A percentile compares a stretch with the other conserved stretches of the same genome.
These are phyloP conservation scores for Narthecium ossifragum DNA, from an alignment of 106 monocot species.

Conservation along the genomic window DNA sequence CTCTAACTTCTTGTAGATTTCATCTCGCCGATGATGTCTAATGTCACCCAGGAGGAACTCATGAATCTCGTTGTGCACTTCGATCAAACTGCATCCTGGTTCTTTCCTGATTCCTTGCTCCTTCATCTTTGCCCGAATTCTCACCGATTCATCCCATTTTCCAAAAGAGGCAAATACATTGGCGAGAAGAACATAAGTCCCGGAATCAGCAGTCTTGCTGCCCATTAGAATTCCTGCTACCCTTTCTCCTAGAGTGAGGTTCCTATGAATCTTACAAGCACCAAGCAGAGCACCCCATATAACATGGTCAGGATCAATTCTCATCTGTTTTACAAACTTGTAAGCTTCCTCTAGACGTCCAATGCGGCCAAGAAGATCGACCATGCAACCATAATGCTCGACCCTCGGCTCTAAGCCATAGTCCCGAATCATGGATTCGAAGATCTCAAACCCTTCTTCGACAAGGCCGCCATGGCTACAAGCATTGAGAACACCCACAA, in stretches of 20 bases:
- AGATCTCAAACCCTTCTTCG: conserved; percentile 30
- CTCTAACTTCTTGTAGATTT: conserved; percentile 45
- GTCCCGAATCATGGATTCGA: conserved; percentile 19
- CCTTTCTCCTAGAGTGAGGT: conserved; percentile 25
- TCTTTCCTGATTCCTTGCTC: conserved; percentile 37
- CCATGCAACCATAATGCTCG: conserved; percentile 48
- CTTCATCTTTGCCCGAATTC: conserved; percentile 30
- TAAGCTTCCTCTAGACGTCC: conserved; percentile 33
- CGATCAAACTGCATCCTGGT: conserved; percentile 52
- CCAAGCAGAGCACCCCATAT: conserved; percentile 41
- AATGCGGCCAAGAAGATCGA: conserved; percentile 37
- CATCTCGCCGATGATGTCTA: conserved; percentile 34
- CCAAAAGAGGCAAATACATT: conserved; percentile 39
- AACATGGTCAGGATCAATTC: conserved; percentile 39
- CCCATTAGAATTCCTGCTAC: conserved; percentile 24
- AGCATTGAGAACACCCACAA: conserved; percentile 33
- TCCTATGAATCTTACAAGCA: conserved; percentile 36
- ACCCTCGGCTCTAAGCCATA: conserved; percentile 25
- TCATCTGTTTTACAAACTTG: conserved; percentile 29
- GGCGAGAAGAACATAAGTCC: conserved; percentile 36
- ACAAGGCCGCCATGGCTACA: conserved; percentile 41
- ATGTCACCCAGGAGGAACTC: conserved; percentile 60
- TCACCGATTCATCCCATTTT: conserved; percentile 33
- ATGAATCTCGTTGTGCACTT: conserved; percentile 40
- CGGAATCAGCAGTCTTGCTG: conserved; percentile 27